These are phyloP conservation scores for Marasmius sp. DNA, from an alignment of 1,284 basidiomycete genomes.

Conservation along the genomic window DNA sequence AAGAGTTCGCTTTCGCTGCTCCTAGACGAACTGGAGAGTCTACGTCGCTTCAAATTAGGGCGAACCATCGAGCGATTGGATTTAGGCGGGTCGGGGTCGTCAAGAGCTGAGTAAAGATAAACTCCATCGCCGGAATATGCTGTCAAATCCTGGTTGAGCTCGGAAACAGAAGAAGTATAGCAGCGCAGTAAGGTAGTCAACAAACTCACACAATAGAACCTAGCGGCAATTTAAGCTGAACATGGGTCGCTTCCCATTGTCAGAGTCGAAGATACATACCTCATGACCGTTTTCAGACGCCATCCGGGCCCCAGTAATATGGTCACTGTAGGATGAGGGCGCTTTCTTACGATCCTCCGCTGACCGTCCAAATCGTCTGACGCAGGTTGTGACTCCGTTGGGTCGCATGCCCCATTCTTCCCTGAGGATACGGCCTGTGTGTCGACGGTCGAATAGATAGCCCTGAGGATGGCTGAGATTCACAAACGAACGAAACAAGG, in stretches of 20 bases:
- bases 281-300: slow-evolving; percentile 78
- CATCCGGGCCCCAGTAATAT: slow-evolving; percentile 82
- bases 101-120: slow-evolving; percentile 79
- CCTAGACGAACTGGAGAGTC: slow-evolving; percentile 12
- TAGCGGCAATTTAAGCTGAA: slow-evolving; percentile 3
- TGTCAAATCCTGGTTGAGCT: slow-evolving; percentile 24
- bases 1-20: neutral
- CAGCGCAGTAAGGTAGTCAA: neutral
- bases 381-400: slow-evolving; percentile 72
- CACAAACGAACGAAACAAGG: neutral
- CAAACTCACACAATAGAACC: slow-evolving; percentile 9
- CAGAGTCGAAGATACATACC: slow-evolving; percentile 39
- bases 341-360: slow-evolving; percentile 29
- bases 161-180: too few relatives aligned
- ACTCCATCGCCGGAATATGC: slow-evolving; percentile 80
- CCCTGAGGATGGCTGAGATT: slow-evolving; percentile 46
- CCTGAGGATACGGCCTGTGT: slow-evolving; percentile 62
- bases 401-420: slow-evolving; percentile 74
- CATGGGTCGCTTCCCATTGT: neutral
- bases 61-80: slow-evolving; percentile 18
- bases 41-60: slow-evolving; percentile 24
- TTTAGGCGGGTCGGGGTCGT: slow-evolving; percentile 44
- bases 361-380: slow-evolving; percentile 76
- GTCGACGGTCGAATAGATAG: slow-evolving; percentile 87
- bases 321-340: slow-evolving; percentile 41